A percentile compares a stretch with the other conserved stretches of the same genome.
Evolutionary conservation across 192 early-diverging fungal genomes (phyloP).

Genomic region (Entomortierella chlamydospora): DNA sequence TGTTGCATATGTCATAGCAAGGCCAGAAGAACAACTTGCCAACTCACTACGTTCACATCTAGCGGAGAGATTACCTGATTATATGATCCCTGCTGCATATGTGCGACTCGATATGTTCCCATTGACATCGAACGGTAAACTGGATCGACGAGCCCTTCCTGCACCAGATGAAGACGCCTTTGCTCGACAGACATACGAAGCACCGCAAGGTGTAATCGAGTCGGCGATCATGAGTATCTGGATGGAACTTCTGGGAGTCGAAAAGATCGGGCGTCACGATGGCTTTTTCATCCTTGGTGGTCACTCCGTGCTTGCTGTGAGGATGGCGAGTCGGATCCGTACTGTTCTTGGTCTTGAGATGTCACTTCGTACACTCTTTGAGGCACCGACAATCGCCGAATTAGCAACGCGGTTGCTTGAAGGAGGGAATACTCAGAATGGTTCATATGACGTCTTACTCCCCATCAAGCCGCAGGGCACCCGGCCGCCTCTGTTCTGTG

Average conservation of each 20-base stretch:
- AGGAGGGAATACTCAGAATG: background rate
- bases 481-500: constrained; percentile 20
- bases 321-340: constrained; percentile 1
- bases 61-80: background rate
- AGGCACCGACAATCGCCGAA: constrained; percentile 24
- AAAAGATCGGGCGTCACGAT: background rate
- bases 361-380: constrained; percentile 1
- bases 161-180: background rate
- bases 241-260: background rate
- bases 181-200: background rate
- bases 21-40: background rate
- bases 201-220: background rate
- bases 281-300: constrained; percentile 26
- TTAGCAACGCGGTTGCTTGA: background rate
- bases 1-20: background rate
- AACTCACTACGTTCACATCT: background rate
- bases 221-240: background rate
- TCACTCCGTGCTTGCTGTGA: constrained; percentile 22
- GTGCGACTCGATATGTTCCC: constrained; percentile 11
- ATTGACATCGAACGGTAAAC: constrained; percentile 13
- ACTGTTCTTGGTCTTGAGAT: constrained; percentile 4
- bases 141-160: background rate
- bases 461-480: constrained; percentile 29
- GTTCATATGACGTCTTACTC: constrained; percentile 3
- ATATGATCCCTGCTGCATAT: background rate